Base-by-base conservation (phyloP, 2,329 filamentous ascomycete genomes). In the Calonectria multiphialidica region DNA sequence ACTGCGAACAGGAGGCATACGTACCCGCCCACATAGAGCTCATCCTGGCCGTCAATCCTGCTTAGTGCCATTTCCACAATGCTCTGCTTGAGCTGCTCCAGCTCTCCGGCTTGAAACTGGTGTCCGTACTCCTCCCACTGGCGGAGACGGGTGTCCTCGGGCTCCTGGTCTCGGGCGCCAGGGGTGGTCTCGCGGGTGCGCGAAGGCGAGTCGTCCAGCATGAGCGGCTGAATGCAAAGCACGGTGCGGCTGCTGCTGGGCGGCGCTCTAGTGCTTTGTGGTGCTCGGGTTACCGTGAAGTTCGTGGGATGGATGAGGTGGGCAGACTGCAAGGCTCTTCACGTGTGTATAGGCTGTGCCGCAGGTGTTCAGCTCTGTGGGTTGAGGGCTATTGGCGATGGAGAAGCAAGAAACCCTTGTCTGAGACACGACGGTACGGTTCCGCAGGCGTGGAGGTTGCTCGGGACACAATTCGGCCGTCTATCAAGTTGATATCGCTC, bases 1-100 rank as follows among this genome's bases (percentile, higher is more conserved):
- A 68, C 61, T 45, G 35, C n/a, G 59, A 25, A 53, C 28, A 57
- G 67, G 57, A 57, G 50, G 25, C 42, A 55, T 30, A 79, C 84
- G 79, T 76, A 85, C 84, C 84, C 82, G 63, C 84, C 80, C 28
- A 85, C 79, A 69, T 84, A 85, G 70, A 87, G 81, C 74, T 83
- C 82, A 50, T 86, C 85, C 49, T 81, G 77, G 5, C 85, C 85
- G 16, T 86, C 83, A 42, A 87, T 80, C 53, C 82, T 80, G 72
- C 84, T 86, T 35, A 87, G 77, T 2, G 86, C 85, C 86, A 87
- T 87, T 66, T 79, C 79, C 18, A 76, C 78, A 53, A 82, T 80
- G 65, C 79, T 82, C 72, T 73, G 77, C 74, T 80, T 81, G 62
- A 82, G 77, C 21, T 70, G 55, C 45, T 79, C 78, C 23, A 80